A percentile compares a stretch with the other conserved stretches of the same genome.
Evolutionary conservation across 257 asterid species (phyloP).

Genomic region (Gentiana straminea): DNA sequence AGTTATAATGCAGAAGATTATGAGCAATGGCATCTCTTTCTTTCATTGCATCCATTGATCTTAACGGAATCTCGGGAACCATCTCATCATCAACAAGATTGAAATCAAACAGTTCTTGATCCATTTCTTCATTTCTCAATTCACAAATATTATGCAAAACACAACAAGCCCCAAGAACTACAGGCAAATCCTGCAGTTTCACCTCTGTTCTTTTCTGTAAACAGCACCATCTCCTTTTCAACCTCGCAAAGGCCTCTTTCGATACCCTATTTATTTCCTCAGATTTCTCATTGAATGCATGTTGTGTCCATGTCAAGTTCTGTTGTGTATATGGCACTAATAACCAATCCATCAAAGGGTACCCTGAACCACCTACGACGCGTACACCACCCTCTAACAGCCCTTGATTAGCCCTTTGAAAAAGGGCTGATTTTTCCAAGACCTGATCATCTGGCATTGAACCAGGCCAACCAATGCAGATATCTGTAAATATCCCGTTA

Average conservation of each 20-base stretch:
- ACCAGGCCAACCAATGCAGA: slow-evolving; percentile 93
- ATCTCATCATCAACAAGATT: slow-evolving; percentile 82
- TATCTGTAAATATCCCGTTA: slow-evolving; percentile 62
- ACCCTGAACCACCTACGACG: slow-evolving; percentile 71
- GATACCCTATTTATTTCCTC: slow-evolving; percentile 49
- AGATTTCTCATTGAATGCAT: slow-evolving; percentile 75
- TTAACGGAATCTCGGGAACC: slow-evolving; percentile 59
- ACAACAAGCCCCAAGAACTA: slow-evolving; percentile 89
- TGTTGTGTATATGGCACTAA: slow-evolving; percentile 80
- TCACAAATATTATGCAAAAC: slow-evolving; percentile 89
- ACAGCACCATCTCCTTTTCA: slow-evolving; percentile 90
- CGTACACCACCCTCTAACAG: slow-evolving; percentile 54
- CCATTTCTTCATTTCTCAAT: slow-evolving; percentile 55
- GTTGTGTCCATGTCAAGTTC: slow-evolving; percentile 83
- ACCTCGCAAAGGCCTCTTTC: slow-evolving; percentile 46
- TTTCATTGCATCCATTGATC: slow-evolving; percentile 55
- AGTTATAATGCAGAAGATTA: slow-evolving; percentile 77
- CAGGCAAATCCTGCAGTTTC: slow-evolving; percentile 82
- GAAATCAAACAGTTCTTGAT: slow-evolving; percentile 24
- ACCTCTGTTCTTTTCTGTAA: slow-evolving; percentile 82
- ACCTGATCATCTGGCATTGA: slow-evolving; percentile 94
- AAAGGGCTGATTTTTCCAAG: slow-evolving; percentile 71
- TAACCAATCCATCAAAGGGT: slow-evolving; percentile 83
- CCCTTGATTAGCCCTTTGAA: slow-evolving; percentile 65
- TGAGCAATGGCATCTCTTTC: slow-evolving; percentile 79